Conservation (phyloP, 805 yeast genomes). For the Saccharomyces paradoxus region DNA sequence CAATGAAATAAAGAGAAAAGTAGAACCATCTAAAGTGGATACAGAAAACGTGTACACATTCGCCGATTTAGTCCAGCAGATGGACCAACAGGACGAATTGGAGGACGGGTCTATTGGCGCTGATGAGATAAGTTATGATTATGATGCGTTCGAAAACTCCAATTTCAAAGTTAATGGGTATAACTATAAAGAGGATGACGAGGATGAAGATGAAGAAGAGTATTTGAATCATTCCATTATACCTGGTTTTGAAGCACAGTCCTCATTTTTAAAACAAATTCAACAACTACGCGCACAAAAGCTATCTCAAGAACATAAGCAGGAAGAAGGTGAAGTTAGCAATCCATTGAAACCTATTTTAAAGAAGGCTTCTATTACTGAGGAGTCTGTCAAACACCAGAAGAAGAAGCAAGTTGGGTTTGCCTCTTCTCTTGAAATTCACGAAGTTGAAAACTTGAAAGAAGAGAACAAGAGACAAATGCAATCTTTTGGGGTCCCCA, state of each 20-base stretch:
- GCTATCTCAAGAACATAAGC: not conserved
- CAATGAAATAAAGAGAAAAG: not conserved
- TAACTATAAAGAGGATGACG: conserved; percentile 6
- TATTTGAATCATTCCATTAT: conserved; percentile 14
- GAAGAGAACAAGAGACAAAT: conserved; percentile 27
- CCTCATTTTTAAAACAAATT: conserved; percentile 23
- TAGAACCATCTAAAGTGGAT: conserved; percentile 10
- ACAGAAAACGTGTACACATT: conserved; percentile 26
- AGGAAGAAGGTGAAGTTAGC: not conserved
- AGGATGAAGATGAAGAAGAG: conserved; percentile 15
- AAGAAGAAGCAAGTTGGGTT: conserved; percentile 27
- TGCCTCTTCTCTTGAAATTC: conserved; percentile 26
- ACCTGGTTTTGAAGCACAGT: conserved; percentile 21
- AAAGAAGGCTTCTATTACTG: conserved; percentile 1
- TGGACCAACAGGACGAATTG: conserved; percentile 26
- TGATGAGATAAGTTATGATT: conserved; percentile 19
- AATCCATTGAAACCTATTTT: conserved; percentile 11
- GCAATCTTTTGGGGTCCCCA: conserved; percentile 9
- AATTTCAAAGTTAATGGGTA: conserved; percentile 1
- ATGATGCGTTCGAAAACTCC: conserved; percentile 10
- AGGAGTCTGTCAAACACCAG: conserved; percentile 4
- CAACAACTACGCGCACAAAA: conserved; percentile 13
- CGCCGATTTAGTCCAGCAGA: conserved; percentile 26
- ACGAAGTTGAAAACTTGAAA: conserved; percentile 29
- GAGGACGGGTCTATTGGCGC: conserved; percentile 20